phyloP scores from a whole-genome alignment of 148 eudicot genomes.

The Rhododendron ovatum region DNA sequence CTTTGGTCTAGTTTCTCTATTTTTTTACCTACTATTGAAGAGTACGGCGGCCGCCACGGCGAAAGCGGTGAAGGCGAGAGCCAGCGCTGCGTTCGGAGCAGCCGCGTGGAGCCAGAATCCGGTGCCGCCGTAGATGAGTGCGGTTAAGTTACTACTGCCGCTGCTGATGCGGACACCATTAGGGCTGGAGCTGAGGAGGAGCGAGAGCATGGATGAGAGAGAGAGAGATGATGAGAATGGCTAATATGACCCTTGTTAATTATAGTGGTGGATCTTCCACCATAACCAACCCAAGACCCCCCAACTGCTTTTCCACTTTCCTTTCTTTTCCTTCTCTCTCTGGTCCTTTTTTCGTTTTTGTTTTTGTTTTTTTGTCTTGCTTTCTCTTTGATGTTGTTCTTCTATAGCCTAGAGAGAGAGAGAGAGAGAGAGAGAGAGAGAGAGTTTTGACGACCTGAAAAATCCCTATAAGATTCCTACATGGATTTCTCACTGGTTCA shows the following conservation, averaged over 20 bases:
- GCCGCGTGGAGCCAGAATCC: slow-evolving; percentile 12
- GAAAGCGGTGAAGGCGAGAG: slow-evolving; percentile 49
- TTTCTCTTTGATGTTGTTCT: not conserved
- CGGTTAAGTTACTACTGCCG: slow-evolving; percentile 20
- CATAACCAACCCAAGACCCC: slow-evolving; percentile 11
- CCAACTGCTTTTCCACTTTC: slow-evolving; percentile 16
- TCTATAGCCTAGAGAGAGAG: slow-evolving; percentile 1
- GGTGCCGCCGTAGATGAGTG: slow-evolving; percentile 23
- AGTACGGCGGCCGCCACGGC: slow-evolving; percentile 65
- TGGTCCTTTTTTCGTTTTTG: not conserved
- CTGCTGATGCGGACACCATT: slow-evolving; percentile 23
- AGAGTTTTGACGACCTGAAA: not conserved
- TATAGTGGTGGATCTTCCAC: slow-evolving; percentile 16
- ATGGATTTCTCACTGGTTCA: not conserved
- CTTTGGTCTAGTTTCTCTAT: not conserved
- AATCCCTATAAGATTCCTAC: not conserved
- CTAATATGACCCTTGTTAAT: not conserved
- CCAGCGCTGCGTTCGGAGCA: slow-evolving; percentile 28
- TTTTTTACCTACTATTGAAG: slow-evolving; percentile 50
- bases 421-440: not conserved
- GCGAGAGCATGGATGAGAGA: slow-evolving; percentile 7
- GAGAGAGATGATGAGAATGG: not conserved
- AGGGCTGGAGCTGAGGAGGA: slow-evolving; percentile 14
- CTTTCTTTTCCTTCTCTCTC: slow-evolving; percentile 2
- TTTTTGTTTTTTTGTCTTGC: not conserved